These are phyloP conservation scores for Limonium bicolor DNA, from an alignment of 148 eudicot species.

Conservation along the genomic window DNA sequence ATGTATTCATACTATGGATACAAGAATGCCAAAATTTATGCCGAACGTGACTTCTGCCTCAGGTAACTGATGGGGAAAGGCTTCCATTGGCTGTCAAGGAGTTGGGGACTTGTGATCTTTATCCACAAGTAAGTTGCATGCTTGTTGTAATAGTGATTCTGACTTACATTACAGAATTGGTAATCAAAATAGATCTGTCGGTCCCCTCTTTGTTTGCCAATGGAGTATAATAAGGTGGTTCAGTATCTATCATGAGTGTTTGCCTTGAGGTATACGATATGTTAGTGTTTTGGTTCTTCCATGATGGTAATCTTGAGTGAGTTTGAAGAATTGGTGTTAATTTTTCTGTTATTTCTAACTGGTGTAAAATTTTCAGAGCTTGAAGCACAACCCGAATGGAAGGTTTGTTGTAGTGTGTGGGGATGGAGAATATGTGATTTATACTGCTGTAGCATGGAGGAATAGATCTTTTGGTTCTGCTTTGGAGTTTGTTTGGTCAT, in stretches of 20 bases:
- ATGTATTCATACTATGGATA: not conserved
- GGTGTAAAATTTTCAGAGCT: conserved; percentile 27
- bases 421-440: conserved; percentile 91
- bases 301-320: not conserved
- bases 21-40: not conserved
- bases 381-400: conserved; percentile 97
- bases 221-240: no score
- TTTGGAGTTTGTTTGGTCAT: conserved; percentile 93
- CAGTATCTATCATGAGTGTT: not conserved
- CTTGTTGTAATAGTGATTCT: not conserved
- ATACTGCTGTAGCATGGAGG: conserved; percentile 98
- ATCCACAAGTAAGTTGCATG: conserved; percentile 72
- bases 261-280: not conserved
- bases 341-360: not conserved
- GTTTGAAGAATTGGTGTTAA: no score
- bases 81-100: conserved; percentile 88
- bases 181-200: conserved; percentile 81
- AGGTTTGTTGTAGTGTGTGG: conserved; percentile 99
- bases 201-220: conserved; percentile 74
- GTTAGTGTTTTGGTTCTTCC: not conserved
- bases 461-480: conserved; percentile 97
- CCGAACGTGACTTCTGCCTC: conserved; percentile 6
- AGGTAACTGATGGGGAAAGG: conserved; percentile 98
- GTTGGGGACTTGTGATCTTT: conserved; percentile 95
- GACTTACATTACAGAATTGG: conserved; percentile 31